phyloP scores from a whole-genome alignment of 768 basidiomycete genomes.

The Psilocybe subaeruginosa region DNA sequence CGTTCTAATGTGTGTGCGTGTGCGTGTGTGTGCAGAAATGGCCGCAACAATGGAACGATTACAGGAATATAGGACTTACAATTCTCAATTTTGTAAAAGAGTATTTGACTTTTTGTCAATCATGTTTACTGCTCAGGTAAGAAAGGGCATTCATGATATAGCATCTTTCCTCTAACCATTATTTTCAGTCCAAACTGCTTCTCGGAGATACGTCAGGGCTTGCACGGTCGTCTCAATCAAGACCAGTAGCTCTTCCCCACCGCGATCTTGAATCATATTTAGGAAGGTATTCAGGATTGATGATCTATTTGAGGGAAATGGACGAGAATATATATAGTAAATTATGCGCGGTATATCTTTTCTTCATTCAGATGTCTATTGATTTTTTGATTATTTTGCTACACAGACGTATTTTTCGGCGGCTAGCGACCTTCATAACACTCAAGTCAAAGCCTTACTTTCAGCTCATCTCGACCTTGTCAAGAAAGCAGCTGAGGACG shows the following conservation, averaged over 20 bases:
- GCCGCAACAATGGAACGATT: conserved; percentile 96
- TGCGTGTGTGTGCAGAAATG: conserved; percentile 61
- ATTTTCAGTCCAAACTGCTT: conserved; percentile 63
- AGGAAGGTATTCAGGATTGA: conserved; percentile 84
- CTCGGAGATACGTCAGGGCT: conserved; percentile 67
- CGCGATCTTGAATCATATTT: conserved; percentile 79
- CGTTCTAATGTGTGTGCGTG: not conserved
- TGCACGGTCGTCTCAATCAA: conserved; percentile 41
- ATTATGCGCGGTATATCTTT: conserved; percentile 79
- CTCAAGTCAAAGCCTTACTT: conserved; percentile 79
- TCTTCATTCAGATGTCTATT: not conserved
- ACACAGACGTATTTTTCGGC: conserved; percentile 90
- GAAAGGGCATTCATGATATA: conserved; percentile 15
- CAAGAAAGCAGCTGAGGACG: conserved; percentile 73
- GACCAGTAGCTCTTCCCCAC: conserved; percentile 62
- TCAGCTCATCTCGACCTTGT: conserved; percentile 58
- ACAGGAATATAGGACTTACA: conserved; percentile 88
- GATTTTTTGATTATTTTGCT: conserved; percentile 1
- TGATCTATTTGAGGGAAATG: conserved; percentile 96
- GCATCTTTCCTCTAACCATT: not conserved
- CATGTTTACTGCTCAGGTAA: conserved; percentile 89
- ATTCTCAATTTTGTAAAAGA: conserved; percentile 91
- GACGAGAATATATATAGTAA: conserved; percentile 87
- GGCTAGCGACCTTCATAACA: conserved; percentile 78
- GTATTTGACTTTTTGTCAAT: conserved; percentile 88